These are phyloP conservation scores for Phialophora tarda DNA, from an alignment of 2,329 filamentous ascomycete genomes.

Conservation along the genomic window DNA sequence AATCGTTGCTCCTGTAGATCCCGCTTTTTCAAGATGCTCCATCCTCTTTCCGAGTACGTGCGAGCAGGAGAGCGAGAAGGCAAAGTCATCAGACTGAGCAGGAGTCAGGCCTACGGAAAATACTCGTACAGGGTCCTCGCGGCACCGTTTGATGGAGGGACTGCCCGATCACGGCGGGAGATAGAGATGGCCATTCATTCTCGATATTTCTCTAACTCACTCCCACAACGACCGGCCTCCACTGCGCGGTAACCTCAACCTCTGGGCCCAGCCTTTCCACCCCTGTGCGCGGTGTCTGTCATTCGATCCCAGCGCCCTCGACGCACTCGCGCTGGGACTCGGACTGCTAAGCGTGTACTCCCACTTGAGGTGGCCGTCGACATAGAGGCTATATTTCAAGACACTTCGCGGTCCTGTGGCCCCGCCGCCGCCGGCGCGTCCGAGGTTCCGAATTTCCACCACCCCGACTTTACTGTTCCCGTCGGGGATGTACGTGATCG, in stretches of 20 bases:
- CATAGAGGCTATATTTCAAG: conserved; percentile 78
- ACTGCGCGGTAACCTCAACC: neutral
- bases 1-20: too few species aligned
- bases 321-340: neutral
- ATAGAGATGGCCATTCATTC: neutral
- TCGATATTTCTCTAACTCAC: neutral
- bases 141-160: neutral
- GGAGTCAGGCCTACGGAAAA: too few species aligned
- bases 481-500: conserved; percentile 79
- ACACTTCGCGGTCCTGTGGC: conserved; percentile 62
- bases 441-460: conserved; percentile 70
- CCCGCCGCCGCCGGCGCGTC: neutral
- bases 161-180: neutral
- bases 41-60: too few species aligned
- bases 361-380: conserved; percentile 83
- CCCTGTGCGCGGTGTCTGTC: neutral
- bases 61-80: too few species aligned
- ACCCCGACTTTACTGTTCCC: conserved; percentile 90
- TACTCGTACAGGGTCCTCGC: too few species aligned
- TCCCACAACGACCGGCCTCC: conserved; percentile 5
- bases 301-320: neutral
- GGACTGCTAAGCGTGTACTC: conserved; percentile 54
- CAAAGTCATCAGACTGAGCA: too few species aligned
- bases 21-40: too few species aligned
- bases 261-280: conserved; percentile 3